phyloP scores from a whole-genome alignment of 257 asterid genomes.

The Knoxia roxburghii region DNA sequence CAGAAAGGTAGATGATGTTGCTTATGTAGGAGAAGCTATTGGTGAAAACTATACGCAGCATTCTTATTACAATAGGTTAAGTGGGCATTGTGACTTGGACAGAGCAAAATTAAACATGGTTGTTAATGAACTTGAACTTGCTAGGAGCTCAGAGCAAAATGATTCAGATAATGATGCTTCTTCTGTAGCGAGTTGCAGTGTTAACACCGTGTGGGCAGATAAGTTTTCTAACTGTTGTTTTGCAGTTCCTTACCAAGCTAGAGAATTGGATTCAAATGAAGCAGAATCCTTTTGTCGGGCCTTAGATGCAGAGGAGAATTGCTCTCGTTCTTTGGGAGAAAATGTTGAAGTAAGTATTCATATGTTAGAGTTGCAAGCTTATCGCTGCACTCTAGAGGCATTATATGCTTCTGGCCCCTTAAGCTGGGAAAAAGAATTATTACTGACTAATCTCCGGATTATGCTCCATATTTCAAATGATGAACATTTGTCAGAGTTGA shows the following conservation, averaged over 20 bases:
- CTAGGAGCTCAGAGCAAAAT: constrained; percentile 19
- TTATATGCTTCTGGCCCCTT: constrained; percentile 43
- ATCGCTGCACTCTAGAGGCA: constrained; percentile 39
- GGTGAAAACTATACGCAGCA: constrained; percentile 14
- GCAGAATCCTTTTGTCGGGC: constrained; percentile 26
- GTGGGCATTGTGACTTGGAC: constrained; percentile 22
- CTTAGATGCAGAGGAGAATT: constrained; percentile 17
- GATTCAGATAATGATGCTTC: constrained; percentile 26
- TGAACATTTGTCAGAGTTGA: constrained; percentile 37
- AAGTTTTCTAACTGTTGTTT: constrained; percentile 15
- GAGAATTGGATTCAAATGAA: constrained; percentile 21
- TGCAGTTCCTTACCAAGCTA: constrained; percentile 18
- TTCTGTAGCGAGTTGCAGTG: constrained; percentile 42
- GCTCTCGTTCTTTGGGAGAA: constrained; percentile 15
- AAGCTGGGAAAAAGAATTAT: constrained; percentile 44
- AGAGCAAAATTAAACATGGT: constrained; percentile 7
- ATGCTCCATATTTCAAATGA: constrained; percentile 40
- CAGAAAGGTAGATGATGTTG: constrained; percentile 19
- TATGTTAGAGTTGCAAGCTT: constrained; percentile 39
- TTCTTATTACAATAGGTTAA: constrained; percentile 15
- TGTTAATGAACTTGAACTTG: constrained; percentile 1
- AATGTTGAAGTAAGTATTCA: constrained; percentile 27
- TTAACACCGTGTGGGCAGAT: constrained; percentile 10
- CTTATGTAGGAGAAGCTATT: constrained; percentile 11
- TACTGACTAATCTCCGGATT: constrained; percentile 38